Conservation (phyloP, 2,329 filamentous ascomycete species). For the Chalara sp. region DNA sequence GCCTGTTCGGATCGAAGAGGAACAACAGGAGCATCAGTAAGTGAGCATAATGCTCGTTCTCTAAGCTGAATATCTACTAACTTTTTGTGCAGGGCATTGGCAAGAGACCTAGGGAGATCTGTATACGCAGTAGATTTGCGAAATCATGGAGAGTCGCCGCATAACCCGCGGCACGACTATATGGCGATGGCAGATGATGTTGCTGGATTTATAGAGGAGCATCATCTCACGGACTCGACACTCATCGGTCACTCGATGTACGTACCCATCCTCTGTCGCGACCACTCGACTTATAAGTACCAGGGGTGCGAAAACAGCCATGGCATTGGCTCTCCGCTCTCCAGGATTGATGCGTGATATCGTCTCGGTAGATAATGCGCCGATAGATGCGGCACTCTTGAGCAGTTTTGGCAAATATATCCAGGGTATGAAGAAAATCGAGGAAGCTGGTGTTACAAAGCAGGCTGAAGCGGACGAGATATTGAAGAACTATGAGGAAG, state of each 20-base stretch:
- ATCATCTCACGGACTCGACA: conserved; percentile 62
- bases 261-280: conserved; percentile 17
- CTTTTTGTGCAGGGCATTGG: conserved; percentile 57
- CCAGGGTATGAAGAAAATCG: conserved; percentile 76
- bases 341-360: conserved; percentile 64
- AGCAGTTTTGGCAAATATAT: conserved; percentile 75
- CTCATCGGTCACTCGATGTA: conserved; percentile 94
- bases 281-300: conserved; percentile 4
- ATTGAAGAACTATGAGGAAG: conserved; percentile 65
- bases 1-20: conserved; percentile 89
- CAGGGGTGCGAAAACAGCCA: conserved; percentile 87
- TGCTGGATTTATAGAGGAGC: conserved; percentile 65
- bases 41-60: conserved; percentile 39
- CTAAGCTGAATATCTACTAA: conserved; percentile 9
- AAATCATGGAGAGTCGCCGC: conserved; percentile 89
- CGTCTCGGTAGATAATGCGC: conserved; percentile 86
- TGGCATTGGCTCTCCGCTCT: conserved; percentile 71
- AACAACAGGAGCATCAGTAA: conserved; percentile 94
- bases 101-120: conserved; percentile 70
- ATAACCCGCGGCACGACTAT: conserved; percentile 73
- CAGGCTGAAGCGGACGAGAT: conserved; percentile 77
- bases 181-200: conserved; percentile 76
- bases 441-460: conserved; percentile 58
- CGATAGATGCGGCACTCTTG: conserved; percentile 69
- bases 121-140: conserved; percentile 84